Conservation (phyloP, 192 early-diverging fungal species). For the Pilobolus umbonatus region DNA sequence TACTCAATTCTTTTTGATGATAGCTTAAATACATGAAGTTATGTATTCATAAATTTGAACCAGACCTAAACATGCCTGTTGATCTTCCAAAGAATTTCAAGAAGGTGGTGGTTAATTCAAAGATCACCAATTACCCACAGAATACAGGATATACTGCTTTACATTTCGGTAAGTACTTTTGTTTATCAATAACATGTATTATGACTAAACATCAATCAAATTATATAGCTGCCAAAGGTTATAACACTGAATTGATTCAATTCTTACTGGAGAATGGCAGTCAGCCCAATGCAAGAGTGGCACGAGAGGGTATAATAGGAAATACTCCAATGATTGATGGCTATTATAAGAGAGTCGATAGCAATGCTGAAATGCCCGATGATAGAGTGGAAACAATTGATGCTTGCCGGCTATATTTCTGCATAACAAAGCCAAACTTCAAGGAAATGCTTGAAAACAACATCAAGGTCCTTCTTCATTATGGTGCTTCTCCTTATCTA, state of each 20-base stretch:
- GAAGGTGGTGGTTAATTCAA: slow-evolving; percentile 24
- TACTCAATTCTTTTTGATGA: background rate
- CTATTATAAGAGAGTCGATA: slow-evolving; percentile 2
- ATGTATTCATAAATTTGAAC: slow-evolving; percentile 11
- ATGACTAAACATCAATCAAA: background rate
- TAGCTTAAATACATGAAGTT: slow-evolving; percentile 10
- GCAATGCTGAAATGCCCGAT: background rate
- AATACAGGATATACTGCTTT: slow-evolving; percentile 23
- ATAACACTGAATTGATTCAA: slow-evolving; percentile 16
- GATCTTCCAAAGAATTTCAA: slow-evolving; percentile 21
- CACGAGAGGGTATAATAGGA: background rate
- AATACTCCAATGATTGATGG: slow-evolving; percentile 14
- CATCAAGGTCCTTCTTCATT: background rate
- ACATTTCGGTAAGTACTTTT: slow-evolving; percentile 23
- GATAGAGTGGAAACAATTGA: background rate
- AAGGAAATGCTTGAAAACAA: background rate
- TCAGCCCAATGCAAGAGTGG: slow-evolving; percentile 12
- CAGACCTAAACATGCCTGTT: slow-evolving; percentile 14
- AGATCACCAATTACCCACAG: slow-evolving; percentile 12
- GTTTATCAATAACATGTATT: background rate
- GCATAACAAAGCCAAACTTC: slow-evolving; percentile 15
- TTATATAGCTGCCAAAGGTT: slow-evolving; percentile 19
- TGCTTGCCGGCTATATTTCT: slow-evolving; percentile 11
- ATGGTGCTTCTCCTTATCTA: slow-evolving; percentile 18
- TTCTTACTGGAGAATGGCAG: slow-evolving; percentile 24